Percentiles rank a stretch among this genome's conserved stretches.
Conservation (phyloP, 202 grass and related monocot genomes). For the Zizania palustris region DNA sequence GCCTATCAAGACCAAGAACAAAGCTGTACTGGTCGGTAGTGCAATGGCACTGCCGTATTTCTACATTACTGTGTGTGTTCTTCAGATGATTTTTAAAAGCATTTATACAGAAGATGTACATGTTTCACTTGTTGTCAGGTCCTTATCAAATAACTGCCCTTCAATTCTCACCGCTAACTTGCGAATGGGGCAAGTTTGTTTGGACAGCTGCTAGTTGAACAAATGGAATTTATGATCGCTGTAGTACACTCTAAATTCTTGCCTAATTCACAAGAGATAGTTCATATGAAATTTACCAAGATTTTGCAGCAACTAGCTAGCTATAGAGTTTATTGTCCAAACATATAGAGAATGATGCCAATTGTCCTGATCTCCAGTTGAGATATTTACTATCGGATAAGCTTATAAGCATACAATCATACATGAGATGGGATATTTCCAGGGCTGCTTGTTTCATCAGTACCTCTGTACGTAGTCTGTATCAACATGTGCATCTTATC, state of each 20-base stretch:
- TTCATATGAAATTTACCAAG: conserved; percentile 12
- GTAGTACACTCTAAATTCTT: background rate
- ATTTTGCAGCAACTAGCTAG: conserved; percentile 4
- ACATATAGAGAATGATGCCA: background rate
- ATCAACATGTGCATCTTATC: conserved; percentile 35
- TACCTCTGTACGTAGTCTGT: too few species aligned
- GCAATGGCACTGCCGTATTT: conserved; percentile 29
- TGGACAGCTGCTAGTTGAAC: conserved; percentile 9
- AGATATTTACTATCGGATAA: background rate
- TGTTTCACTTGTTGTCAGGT: conserved; percentile 35
- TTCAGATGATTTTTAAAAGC: conserved; percentile 12
- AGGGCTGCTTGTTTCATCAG: conserved; percentile 23
- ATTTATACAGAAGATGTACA: conserved; percentile 19
- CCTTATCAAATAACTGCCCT: conserved; percentile 15
- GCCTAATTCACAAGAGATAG: conserved; percentile 7
- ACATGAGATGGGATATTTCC: conserved; percentile 28
- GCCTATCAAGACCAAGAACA: conserved; percentile 8
- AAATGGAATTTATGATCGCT: conserved; percentile 22
- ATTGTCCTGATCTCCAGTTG: background rate
- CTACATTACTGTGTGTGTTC: background rate
- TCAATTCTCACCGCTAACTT: conserved; percentile 22
- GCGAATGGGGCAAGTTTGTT: conserved; percentile 3
- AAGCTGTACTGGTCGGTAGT: background rate
- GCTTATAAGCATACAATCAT: background rate
- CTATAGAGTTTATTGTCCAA: background rate